Base-by-base conservation (phyloP, 2,329 filamentous ascomycete genomes). In the Arthrobotrys pseudoclavata region DNA sequence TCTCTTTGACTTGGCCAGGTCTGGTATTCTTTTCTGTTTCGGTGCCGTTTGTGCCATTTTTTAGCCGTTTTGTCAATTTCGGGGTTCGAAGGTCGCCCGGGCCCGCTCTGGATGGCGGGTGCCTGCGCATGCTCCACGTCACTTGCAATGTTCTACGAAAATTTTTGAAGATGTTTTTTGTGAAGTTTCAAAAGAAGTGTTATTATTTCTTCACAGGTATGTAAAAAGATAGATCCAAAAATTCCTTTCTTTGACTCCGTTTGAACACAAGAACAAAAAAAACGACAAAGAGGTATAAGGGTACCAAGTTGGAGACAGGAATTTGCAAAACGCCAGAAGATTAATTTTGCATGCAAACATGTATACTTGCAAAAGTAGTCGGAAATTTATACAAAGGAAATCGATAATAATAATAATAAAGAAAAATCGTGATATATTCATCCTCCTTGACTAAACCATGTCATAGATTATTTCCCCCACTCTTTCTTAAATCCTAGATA, bases 371-470 rank as follows among this genome's bases (percentile, higher is more conserved):
- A 53, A 45, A 61, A 24, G 40, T 22, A 47, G n/a, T 26, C 2
- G 50, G 26, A 55, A 50, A 24, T 74, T 68, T 75, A 67, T 75
- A 75, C 70, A 68, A 68, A 75, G 52, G 61, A 68, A 75, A 53
- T n/a, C 7, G 12, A 1, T 9, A 3, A n/a, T 45, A n/a, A 45
- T 7, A 20, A 45, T 20, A 45, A 47, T 5, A n/a, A 53, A 67
- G 52, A 22, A 67, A 67, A 53, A 53, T 67, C 62, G 62, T 67
- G 42, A 52, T 24, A 42, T 42, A 15, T 53, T 63, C 62, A 67
- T 67, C 45, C 47, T 53, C 62, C 47, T 24, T 18, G 20, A 12
- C 26, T 15, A 50, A 45, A 45, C n/a, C 42, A 45, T 5, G n/a
- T 45, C 42, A 45, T 66, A 53, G 7, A 53, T 40, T 53, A 34